A percentile compares a stretch with the other conserved stretches of the same genome.
Evolutionary conservation across 768 basidiomycete genomes (phyloP).

Genomic region (Lyophyllum shimeji): DNA sequence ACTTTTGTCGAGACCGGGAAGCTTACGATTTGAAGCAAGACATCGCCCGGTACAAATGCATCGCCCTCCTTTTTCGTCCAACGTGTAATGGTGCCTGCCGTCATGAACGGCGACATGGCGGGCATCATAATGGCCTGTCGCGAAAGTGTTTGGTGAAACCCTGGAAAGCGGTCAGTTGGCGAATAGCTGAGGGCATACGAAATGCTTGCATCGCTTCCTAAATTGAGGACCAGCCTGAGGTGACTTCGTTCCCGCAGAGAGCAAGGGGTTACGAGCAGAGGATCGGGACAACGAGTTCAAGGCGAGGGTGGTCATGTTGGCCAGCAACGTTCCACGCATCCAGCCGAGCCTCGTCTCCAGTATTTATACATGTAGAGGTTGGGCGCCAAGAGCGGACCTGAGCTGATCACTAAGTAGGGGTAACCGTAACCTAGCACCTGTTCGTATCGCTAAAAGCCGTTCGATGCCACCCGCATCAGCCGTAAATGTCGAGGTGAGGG

Average conservation of each 20-base stretch:
- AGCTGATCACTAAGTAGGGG: neutral
- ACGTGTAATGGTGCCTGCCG: conserved; percentile 73
- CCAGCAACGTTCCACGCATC: conserved; percentile 23
- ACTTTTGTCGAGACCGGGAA: neutral
- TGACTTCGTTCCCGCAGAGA: conserved; percentile 23
- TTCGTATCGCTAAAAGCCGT: neutral
- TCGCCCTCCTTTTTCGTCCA: conserved; percentile 85
- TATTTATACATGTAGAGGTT: conserved; percentile 4
- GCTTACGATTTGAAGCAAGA: conserved; percentile 73
- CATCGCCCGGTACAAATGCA: conserved; percentile 66
- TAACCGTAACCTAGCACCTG: neutral
- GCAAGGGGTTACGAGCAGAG: conserved; percentile 23
- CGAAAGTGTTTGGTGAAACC: conserved; percentile 32
- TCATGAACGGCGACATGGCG: conserved; percentile 90
- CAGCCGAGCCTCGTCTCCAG: neutral
- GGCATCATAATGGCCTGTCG: conserved; percentile 62
- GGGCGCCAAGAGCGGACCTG: neutral
- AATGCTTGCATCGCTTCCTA: conserved; percentile 26
- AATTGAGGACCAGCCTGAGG: conserved; percentile 20
- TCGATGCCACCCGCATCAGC: neutral
- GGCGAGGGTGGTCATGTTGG: conserved; percentile 22
- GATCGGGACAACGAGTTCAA: conserved; percentile 18
- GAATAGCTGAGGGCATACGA: neutral
- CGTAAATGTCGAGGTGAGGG: neutral
- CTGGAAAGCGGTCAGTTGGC: conserved; percentile 16